A percentile compares a stretch with the other conserved stretches of the same genome.
Evolutionary conservation across 768 basidiomycete genomes (phyloP).

Genomic region (Tephrocybe rancida): DNA sequence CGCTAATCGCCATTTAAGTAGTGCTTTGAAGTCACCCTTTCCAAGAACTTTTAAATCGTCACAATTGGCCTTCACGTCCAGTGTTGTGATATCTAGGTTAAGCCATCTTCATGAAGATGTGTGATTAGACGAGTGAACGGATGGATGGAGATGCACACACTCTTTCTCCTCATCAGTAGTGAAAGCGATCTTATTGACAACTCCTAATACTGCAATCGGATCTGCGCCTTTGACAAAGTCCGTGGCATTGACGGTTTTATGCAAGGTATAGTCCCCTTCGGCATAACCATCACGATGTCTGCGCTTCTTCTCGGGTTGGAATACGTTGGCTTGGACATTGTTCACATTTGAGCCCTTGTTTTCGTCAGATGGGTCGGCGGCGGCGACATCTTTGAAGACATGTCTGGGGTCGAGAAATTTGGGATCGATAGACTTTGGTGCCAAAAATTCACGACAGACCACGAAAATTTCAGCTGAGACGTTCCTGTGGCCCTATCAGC

Average conservation of each 20-base stretch:
- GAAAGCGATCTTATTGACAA: conserved; percentile 78
- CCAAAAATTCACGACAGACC: conserved; percentile 92
- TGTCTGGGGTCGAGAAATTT: conserved; percentile 97
- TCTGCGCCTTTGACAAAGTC: conserved; percentile 75
- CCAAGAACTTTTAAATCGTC: conserved; percentile 95
- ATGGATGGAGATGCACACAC: conserved; percentile 38
- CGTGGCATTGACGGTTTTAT: conserved; percentile 67
- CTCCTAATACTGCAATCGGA: conserved; percentile 79
- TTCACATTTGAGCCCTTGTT: conserved; percentile 60
- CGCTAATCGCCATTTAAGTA: conserved; percentile 89
- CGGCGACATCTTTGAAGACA: conserved; percentile 91
- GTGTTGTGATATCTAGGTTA: conserved; percentile 66
- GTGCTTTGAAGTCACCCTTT: conserved; percentile 93
- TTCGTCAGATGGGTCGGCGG: conserved; percentile 38
- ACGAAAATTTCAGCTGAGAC: conserved; percentile 99
- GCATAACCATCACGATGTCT: conserved; percentile 93
- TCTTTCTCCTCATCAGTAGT: conserved; percentile 82
- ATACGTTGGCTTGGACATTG: conserved; percentile 86
- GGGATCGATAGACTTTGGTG: conserved; percentile 94
- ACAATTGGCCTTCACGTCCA: conserved; percentile 81
- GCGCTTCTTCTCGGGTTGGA: conserved; percentile 96
- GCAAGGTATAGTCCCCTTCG: conserved; percentile 91
- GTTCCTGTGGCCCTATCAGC: conserved; percentile 58
- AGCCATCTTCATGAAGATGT: conserved; percentile 61
- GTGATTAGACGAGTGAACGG: conserved; percentile 3